Evolutionary conservation across 768 basidiomycete species (phyloP).

Genomic region (Boletus patriciae): DNA sequence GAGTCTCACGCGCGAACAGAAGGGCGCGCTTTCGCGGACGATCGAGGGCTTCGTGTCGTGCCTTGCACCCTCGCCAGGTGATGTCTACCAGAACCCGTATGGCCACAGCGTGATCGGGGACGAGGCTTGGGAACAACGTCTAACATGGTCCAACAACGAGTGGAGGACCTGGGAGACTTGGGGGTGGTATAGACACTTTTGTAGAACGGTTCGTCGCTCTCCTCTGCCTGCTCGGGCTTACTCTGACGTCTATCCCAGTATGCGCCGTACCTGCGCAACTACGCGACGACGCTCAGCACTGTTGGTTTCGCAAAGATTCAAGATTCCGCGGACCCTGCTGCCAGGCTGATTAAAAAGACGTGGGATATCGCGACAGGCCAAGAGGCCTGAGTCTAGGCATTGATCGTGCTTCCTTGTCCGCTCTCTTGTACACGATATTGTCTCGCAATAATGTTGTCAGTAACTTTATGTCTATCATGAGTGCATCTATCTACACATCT

Average conservation of each 20-base stretch:
- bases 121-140: constrained; percentile 68
- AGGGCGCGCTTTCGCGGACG: constrained; percentile 65
- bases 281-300: constrained; percentile 65
- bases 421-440: constrained; percentile 1
- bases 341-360: constrained; percentile 57
- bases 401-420: too few species aligned
- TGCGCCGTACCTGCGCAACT: constrained; percentile 74
- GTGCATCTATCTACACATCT: constrained; percentile 1
- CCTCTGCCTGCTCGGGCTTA: not conserved
- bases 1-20: constrained; percentile 75
- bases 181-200: constrained; percentile 92
- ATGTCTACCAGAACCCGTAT: constrained; percentile 48
- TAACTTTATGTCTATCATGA: constrained; percentile 23
- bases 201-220: constrained; percentile 60
- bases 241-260: constrained; percentile 47
- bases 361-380: constrained; percentile 74
- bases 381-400: constrained; percentile 31
- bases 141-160: constrained; percentile 66
- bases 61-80: constrained; percentile 48
- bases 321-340: constrained; percentile 54
- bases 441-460: constrained; percentile 1
- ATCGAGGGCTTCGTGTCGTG: constrained; percentile 74
- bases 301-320: constrained; percentile 70
- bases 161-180: constrained; percentile 88
- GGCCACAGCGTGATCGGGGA: constrained; percentile 60